Percentiles rank a stretch among this genome's conserved stretches.
These are phyloP conservation scores for Gelatoporia subvermispora DNA, from an alignment of 768 basidiomycete species.

Conservation along the genomic window DNA sequence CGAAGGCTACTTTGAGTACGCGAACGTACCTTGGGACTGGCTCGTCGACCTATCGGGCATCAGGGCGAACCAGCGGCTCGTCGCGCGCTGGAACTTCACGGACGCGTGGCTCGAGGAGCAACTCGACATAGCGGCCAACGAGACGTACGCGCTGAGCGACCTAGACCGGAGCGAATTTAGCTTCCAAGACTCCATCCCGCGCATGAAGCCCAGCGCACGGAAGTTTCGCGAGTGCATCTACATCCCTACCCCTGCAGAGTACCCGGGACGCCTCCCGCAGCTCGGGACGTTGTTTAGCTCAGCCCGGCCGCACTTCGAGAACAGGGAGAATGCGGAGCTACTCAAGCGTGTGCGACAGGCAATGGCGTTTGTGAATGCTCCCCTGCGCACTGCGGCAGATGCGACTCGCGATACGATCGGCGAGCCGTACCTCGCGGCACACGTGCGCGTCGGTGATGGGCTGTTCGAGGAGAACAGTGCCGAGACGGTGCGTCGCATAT, in stretches of 20 bases:
- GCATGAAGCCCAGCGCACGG: conserved; percentile 21
- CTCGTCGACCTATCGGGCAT: conserved; percentile 51
- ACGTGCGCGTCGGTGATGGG: conserved; percentile 69
- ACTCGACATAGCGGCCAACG: conserved; percentile 33
- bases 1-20: conserved; percentile 52
- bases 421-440: conserved; percentile 50
- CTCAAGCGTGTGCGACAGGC: conserved; percentile 44
- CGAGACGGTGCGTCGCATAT: conserved; percentile 42
- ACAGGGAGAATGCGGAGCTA: conserved; percentile 33
- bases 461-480: conserved; percentile 42
- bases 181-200: conserved; percentile 41
- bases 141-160: conserved; percentile 50
- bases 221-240: conserved; percentile 42
- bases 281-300: conserved; percentile 78
- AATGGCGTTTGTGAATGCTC: conserved; percentile 55
- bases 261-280: conserved; percentile 50
- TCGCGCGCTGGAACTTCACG: conserved; percentile 47
- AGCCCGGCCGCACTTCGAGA: conserved; percentile 53
- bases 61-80: conserved; percentile 34
- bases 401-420: conserved; percentile 42
- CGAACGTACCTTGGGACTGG: conserved; percentile 66
- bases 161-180: conserved; percentile 56
- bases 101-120: conserved; percentile 39
- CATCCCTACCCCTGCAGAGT: conserved; percentile 35
- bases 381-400: conserved; percentile 39